Percentiles rank a stretch among this genome's conserved stretches.
Evolutionary conservation across 1,284 basidiomycete genomes (phyloP).

Genomic region (Earliella scabrosa): DNA sequence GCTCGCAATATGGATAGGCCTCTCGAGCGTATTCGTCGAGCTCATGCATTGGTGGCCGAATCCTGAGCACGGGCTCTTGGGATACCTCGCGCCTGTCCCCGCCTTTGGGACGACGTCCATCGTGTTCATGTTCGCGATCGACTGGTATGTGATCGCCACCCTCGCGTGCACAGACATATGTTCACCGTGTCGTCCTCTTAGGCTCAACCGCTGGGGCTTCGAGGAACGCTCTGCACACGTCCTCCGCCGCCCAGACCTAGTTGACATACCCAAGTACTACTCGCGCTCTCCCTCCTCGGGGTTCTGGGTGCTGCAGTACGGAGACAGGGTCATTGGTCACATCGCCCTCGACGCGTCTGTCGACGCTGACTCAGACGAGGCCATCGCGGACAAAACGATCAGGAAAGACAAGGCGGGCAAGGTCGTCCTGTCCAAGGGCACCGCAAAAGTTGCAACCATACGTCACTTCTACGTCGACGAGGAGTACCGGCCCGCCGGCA

Average conservation of each 20-base stretch:
- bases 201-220: constrained; percentile 73
- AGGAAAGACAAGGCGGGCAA: constrained; percentile 27
- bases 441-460: constrained; percentile 60
- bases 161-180: neutral
- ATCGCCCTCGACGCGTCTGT: constrained; percentile 68
- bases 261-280: constrained; percentile 61
- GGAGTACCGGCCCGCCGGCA: constrained; percentile 54
- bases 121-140: constrained; percentile 67
- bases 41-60: constrained; percentile 70
- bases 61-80: constrained; percentile 43
- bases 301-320: constrained; percentile 72
- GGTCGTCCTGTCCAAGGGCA: constrained; percentile 35
- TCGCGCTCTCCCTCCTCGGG: constrained; percentile 60
- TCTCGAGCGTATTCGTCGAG: constrained; percentile 63
- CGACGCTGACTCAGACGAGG: constrained; percentile 40
- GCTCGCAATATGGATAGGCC: constrained; percentile 59
- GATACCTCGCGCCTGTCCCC: constrained; percentile 64
- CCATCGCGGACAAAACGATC: constrained; percentile 18
- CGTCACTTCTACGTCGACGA: constrained; percentile 80
- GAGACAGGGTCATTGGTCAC: constrained; percentile 64
- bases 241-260: constrained; percentile 63
- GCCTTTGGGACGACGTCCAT: constrained; percentile 67
- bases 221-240: constrained; percentile 57
- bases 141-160: constrained; percentile 58
- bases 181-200: constrained; percentile 30